A percentile compares a stretch with the other conserved stretches of the same genome.
Evolutionary conservation across 768 basidiomycete species (phyloP).

Genomic region (Kwoniella mangroviensis): DNA sequence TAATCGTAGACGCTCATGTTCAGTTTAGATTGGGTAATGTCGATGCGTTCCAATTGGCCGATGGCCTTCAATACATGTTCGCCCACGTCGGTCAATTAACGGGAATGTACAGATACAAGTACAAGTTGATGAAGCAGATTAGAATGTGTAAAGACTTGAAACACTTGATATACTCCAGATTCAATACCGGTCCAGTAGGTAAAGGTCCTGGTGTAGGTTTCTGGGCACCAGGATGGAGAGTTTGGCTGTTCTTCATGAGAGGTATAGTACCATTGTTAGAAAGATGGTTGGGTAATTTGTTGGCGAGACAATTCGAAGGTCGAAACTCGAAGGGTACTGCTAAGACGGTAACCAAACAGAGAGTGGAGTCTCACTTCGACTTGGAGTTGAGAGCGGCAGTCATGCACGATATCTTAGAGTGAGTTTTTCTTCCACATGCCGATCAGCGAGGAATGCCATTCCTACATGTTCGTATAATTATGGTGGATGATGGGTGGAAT

Average conservation of each 20-base stretch:
- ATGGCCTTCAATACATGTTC: slow-evolving; percentile 97
- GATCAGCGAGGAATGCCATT: too few relatives aligned
- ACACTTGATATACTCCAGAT: slow-evolving; percentile 68
- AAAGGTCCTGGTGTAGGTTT: slow-evolving; percentile 99
- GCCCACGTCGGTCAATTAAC: slow-evolving; percentile 96
- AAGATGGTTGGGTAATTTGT: slow-evolving; percentile 95
- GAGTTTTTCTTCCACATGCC: background rate
- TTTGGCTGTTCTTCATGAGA: slow-evolving; percentile 99
- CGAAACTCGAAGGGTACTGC: slow-evolving; percentile 90
- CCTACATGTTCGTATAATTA: too few relatives aligned
- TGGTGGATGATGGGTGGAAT: too few relatives aligned
- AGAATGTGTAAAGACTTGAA: slow-evolving; percentile 99
- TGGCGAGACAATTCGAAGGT: slow-evolving; percentile 98
- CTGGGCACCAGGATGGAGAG: slow-evolving; percentile 99
- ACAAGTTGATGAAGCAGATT: slow-evolving; percentile 99
- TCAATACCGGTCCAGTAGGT: slow-evolving; percentile 99
- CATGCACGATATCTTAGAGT: slow-evolving; percentile 95
- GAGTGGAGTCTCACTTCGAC: slow-evolving; percentile 98
- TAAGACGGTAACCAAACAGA: slow-evolving; percentile 98
- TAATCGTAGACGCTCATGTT: slow-evolving; percentile 97
- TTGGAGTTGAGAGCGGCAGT: slow-evolving; percentile 95
- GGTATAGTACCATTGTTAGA: slow-evolving; percentile 97
- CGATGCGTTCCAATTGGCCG: slow-evolving; percentile 98
- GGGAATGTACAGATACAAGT: slow-evolving; percentile 88
- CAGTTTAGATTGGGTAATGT: slow-evolving; percentile 98